Conservation (phyloP, 768 basidiomycete genomes). For the Chalciporus pseudorubinellus region DNA sequence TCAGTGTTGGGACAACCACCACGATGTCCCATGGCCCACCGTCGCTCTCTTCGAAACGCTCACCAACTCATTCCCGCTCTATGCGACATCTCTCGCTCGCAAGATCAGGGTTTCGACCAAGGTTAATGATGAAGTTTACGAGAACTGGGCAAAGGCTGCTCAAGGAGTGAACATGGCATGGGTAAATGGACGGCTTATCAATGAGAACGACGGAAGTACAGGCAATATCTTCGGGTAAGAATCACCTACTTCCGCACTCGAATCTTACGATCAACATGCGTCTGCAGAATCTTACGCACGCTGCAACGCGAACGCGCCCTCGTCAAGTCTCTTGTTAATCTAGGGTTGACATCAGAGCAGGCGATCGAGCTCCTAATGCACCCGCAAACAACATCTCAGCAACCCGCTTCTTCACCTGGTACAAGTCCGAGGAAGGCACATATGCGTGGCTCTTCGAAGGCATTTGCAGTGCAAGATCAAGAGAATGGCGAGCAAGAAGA, state of each 20-base stretch:
- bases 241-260: neutral
- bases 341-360: conserved; percentile 62
- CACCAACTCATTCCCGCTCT: conserved; percentile 87
- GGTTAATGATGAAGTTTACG: conserved; percentile 53
- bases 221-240: conserved; percentile 50
- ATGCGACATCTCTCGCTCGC: conserved; percentile 70
- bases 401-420: conserved; percentile 19
- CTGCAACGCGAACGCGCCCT: conserved; percentile 69
- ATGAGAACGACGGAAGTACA: conserved; percentile 63
- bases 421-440: neutral
- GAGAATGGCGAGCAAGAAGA: conserved; percentile 32
- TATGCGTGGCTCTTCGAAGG: conserved; percentile 11
- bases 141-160: conserved; percentile 52
- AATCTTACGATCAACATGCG: conserved; percentile 7
- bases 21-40: conserved; percentile 12
- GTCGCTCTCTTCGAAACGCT: conserved; percentile 52
- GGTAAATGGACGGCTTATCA: conserved; percentile 73
- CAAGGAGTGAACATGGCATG: conserved; percentile 61
- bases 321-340: conserved; percentile 53
- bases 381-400: conserved; percentile 42
- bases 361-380: conserved; percentile 76
- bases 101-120: conserved; percentile 54
- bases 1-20: conserved; percentile 20
- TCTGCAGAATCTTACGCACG: conserved; percentile 57
- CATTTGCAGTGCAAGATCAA: conserved; percentile 1